These are phyloP conservation scores for Suhomyces kilbournensis DNA, from an alignment of 805 yeast species.

Conservation along the genomic window DNA sequence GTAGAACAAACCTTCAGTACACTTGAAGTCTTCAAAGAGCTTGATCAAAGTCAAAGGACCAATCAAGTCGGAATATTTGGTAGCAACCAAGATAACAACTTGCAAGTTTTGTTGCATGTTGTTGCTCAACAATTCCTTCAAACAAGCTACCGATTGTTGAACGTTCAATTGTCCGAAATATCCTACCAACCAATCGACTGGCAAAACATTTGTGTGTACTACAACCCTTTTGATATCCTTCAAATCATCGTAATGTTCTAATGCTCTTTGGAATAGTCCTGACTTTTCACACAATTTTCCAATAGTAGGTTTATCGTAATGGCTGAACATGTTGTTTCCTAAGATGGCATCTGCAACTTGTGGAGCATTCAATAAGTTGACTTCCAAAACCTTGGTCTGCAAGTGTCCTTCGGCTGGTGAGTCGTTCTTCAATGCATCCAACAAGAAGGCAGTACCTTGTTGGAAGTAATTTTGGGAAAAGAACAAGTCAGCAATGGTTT, in stretches of 20 bases:
- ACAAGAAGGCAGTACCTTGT: conserved; percentile 95
- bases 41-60: conserved; percentile 84
- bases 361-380: conserved; percentile 92
- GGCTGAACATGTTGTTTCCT: conserved; percentile 93
- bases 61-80: conserved; percentile 90
- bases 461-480: conserved; percentile 91
- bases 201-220: conserved; percentile 79
- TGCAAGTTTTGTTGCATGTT: conserved; percentile 86
- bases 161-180: conserved; percentile 93
- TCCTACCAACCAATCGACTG: conserved; percentile 88
- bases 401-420: conserved; percentile 92
- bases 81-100: conserved; percentile 92
- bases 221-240: conserved; percentile 94
- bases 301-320: conserved; percentile 89
- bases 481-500: conserved; percentile 88
- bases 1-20: conserved; percentile 91
- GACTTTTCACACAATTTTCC: conserved; percentile 93
- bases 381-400: conserved; percentile 92
- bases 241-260: conserved; percentile 92
- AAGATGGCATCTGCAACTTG: conserved; percentile 99
- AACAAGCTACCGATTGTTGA: conserved; percentile 85
- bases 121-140: conserved; percentile 76
- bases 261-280: conserved; percentile 92
- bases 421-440: conserved; percentile 93
- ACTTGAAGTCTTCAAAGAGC: conserved; percentile 89